Conservation (phyloP, 2,329 filamentous ascomycete species). For the Fusarium neocosmosporiellum region DNA sequence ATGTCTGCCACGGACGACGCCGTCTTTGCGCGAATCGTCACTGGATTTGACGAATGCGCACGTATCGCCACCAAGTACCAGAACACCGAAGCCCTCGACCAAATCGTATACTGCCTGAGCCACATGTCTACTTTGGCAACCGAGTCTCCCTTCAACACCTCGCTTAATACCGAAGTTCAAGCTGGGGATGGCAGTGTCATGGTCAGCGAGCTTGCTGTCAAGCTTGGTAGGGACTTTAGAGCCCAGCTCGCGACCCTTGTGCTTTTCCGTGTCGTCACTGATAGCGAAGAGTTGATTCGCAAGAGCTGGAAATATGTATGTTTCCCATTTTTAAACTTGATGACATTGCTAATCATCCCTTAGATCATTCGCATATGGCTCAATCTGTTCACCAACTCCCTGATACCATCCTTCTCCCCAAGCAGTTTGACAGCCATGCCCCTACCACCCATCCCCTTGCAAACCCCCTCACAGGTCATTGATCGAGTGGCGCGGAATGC, state of each 20-base stretch:
- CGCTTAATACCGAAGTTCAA: slow-evolving; percentile 95
- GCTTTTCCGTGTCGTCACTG: slow-evolving; percentile 91
- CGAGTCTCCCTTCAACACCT: slow-evolving; percentile 80
- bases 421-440: slow-evolving; percentile 72
- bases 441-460: slow-evolving; percentile 85
- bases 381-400: slow-evolving; percentile 95
- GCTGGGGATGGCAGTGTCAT: slow-evolving; percentile 92
- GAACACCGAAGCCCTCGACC: slow-evolving; percentile 87
- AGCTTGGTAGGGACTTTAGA: slow-evolving; percentile 92
- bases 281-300: slow-evolving; percentile 81
- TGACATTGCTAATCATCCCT: slow-evolving; percentile 32
- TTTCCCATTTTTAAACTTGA: slow-evolving; percentile 28
- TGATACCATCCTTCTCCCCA: slow-evolving; percentile 84
- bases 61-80: slow-evolving; percentile 89
- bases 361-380: slow-evolving; percentile 91
- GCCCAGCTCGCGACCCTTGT: slow-evolving; percentile 94
- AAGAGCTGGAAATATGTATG: slow-evolving; percentile 83
- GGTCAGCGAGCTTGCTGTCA: slow-evolving; percentile 97
- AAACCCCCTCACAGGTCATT: slow-evolving; percentile 91
- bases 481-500: slow-evolving; percentile 82
- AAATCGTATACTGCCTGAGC: slow-evolving; percentile 90
- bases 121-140: slow-evolving; percentile 90
- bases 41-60: slow-evolving; percentile 95
- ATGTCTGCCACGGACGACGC: slow-evolving; percentile 98
- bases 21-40: slow-evolving; percentile 92